Evolutionary conservation across 2,329 filamentous ascomycete genomes (phyloP).

Genomic region (Neofusicoccum laricinum): DNA sequence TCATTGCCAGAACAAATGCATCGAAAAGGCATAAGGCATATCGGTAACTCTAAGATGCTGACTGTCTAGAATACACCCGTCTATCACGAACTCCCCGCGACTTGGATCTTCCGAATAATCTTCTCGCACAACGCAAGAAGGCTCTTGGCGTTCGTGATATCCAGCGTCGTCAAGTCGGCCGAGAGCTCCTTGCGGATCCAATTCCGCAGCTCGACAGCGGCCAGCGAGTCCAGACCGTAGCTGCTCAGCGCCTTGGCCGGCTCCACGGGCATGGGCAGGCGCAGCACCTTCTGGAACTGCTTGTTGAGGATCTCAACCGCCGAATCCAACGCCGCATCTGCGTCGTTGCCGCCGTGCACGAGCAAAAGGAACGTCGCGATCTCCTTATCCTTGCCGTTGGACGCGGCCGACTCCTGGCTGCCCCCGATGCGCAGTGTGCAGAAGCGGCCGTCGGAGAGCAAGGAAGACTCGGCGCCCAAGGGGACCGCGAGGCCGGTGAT

Average conservation of each 20-base stretch:
- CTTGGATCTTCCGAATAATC: no score
- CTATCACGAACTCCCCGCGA: no score
- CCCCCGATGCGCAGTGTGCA: no score
- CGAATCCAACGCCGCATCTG: background rate
- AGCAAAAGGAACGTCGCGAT: no score
- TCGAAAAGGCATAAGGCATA: no score
- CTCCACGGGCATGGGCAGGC: conserved; percentile 16
- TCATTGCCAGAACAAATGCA: no score
- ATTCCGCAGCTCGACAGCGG: conserved; percentile 37
- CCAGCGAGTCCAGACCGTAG: conserved; percentile 32
- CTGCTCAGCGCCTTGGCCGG: conserved; percentile 19
- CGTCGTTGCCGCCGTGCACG: no score
- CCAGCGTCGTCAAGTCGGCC: conserved; percentile 24
- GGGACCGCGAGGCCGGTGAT: background rate
- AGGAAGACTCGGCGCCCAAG: background rate
- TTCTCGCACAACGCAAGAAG: conserved; percentile 21
- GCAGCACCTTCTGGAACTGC: background rate
- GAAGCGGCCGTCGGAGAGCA: background rate
- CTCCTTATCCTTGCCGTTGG: background rate
- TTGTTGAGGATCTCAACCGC: background rate
- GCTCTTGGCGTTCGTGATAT: conserved; percentile 21
- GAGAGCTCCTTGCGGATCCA: conserved; percentile 38
- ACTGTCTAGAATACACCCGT: no score
- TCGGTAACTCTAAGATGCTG: no score
- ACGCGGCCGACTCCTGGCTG: background rate